Evolutionary conservation across 768 basidiomycete genomes (phyloP).

Genomic region (Xerocomellus dryophilus): DNA sequence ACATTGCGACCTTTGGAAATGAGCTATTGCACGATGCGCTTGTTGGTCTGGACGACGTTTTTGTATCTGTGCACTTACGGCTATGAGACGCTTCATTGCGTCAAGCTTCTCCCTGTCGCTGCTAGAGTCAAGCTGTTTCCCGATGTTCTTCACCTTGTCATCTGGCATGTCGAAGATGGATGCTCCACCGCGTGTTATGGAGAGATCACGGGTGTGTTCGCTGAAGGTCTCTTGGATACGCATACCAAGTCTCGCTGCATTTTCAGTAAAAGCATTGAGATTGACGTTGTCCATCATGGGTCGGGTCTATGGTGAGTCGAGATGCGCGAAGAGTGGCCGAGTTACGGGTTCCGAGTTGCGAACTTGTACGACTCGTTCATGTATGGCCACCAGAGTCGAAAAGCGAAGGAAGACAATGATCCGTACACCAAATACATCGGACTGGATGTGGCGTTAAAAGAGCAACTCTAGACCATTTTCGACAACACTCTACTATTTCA

Average conservation of each 20-base stretch:
- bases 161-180: slow-evolving; percentile 67
- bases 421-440: not conserved
- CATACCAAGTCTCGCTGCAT: slow-evolving; percentile 79
- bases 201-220: slow-evolving; percentile 74
- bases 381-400: not conserved
- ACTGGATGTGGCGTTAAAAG: not conserved
- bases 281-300: slow-evolving; percentile 34
- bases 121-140: slow-evolving; percentile 81
- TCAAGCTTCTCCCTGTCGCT: slow-evolving; percentile 90
- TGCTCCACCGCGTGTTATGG: slow-evolving; percentile 52
- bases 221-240: slow-evolving; percentile 81
- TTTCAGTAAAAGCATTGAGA: slow-evolving; percentile 57
- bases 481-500: slow-evolving; percentile 14
- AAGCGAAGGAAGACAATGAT: not conserved
- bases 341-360: not conserved
- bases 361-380: slow-evolving; percentile 8
- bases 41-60: not conserved
- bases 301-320: not conserved
- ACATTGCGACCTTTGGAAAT: slow-evolving; percentile 92
- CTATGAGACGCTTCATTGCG: slow-evolving; percentile 92
- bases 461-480: not conserved
- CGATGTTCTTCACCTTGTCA: slow-evolving; percentile 80
- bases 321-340: not conserved
- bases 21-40: slow-evolving; percentile 47
- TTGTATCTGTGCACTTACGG: slow-evolving; percentile 51